Conservation (phyloP, 2,329 filamentous ascomycete genomes). For the Torrubiella hemipterigena region DNA sequence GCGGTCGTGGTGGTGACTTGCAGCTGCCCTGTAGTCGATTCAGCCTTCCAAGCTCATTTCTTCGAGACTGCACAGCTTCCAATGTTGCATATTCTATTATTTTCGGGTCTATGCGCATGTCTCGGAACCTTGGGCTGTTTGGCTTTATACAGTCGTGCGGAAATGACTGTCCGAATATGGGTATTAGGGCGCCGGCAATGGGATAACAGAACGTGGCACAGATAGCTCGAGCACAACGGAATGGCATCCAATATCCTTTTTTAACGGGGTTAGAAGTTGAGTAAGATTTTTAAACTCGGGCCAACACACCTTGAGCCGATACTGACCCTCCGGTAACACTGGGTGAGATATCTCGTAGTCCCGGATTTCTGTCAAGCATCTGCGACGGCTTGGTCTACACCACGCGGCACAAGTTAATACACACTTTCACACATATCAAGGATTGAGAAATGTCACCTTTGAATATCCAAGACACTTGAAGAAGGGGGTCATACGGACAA, state of each 20-base stretch:
- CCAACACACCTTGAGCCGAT: slow-evolving; percentile 75
- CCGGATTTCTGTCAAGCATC: slow-evolving; percentile 65
- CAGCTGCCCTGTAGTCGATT: not conserved
- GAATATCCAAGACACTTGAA: slow-evolving; percentile 83
- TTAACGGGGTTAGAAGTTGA: not conserved
- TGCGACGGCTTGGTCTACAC: slow-evolving; percentile 89
- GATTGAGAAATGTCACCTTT: slow-evolving; percentile 49
- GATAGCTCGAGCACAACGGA: slow-evolving; percentile 69
- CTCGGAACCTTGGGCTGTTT: slow-evolving; percentile 49
- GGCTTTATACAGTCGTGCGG: slow-evolving; percentile 57
- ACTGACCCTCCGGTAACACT: slow-evolving; percentile 92
- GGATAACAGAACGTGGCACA: slow-evolving; percentile 81
- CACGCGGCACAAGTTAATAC: slow-evolving; percentile 4
- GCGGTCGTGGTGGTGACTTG: no score
- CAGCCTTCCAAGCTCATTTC: not conserved
- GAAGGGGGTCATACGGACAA: slow-evolving; percentile 87
- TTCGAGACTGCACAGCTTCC: not conserved
- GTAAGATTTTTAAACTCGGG: slow-evolving; percentile 8
- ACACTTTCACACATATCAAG: not conserved
- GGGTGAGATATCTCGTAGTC: slow-evolving; percentile 78
- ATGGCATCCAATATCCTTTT: slow-evolving; percentile 96
- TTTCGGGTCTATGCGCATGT: slow-evolving; percentile 51
- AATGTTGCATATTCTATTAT: slow-evolving; percentile 41
- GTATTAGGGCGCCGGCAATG: slow-evolving; percentile 77
- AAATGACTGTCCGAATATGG: slow-evolving; percentile 80